phyloP scores from a whole-genome alignment of 192 early-diverging fungal species.

The Mortierella claussenii region DNA sequence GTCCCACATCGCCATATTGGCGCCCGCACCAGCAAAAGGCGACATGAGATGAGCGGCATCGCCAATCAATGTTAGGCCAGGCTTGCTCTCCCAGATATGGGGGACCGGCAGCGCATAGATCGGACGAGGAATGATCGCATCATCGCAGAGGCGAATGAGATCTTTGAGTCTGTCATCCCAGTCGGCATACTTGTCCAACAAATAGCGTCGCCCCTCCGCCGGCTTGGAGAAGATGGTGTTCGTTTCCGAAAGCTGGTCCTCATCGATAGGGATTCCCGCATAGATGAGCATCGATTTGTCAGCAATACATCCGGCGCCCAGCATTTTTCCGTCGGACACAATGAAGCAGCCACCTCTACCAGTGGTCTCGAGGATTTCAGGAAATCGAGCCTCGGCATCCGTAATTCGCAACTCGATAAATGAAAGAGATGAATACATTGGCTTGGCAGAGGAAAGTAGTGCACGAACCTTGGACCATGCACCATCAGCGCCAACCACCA shows the following conservation, averaged over 20 bases:
- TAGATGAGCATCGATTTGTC: slow-evolving; percentile 41
- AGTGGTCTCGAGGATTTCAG: slow-evolving; percentile 33
- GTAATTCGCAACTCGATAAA: slow-evolving; percentile 54
- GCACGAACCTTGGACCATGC: slow-evolving; percentile 62
- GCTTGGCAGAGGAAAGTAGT: slow-evolving; percentile 45
- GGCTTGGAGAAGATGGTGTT: slow-evolving; percentile 25
- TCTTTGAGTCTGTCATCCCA: slow-evolving; percentile 23
- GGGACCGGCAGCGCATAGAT: slow-evolving; percentile 55
- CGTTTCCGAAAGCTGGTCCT: slow-evolving; percentile 33
- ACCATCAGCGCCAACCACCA: slow-evolving; percentile 68
- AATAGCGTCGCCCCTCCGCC: slow-evolving; percentile 6
- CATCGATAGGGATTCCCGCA: slow-evolving; percentile 31
- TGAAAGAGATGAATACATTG: slow-evolving; percentile 56
- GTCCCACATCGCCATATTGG: slow-evolving; percentile 55
- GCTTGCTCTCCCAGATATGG: slow-evolving; percentile 35
- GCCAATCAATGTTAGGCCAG: slow-evolving; percentile 56
- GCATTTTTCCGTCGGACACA: slow-evolving; percentile 23
- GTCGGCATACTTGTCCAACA: slow-evolving; percentile 31
- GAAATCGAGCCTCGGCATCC: slow-evolving; percentile 44
- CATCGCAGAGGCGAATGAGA: slow-evolving; percentile 17
- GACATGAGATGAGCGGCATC: slow-evolving; percentile 64
- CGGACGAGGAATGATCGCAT: slow-evolving; percentile 15
- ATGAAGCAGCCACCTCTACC: slow-evolving; percentile 52
- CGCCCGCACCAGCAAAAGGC: slow-evolving; percentile 63
- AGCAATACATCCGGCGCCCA: slow-evolving; percentile 46